Conservation (phyloP, 2,329 filamentous ascomycete species). For the Cladosporium austrohemisphaericum region DNA sequence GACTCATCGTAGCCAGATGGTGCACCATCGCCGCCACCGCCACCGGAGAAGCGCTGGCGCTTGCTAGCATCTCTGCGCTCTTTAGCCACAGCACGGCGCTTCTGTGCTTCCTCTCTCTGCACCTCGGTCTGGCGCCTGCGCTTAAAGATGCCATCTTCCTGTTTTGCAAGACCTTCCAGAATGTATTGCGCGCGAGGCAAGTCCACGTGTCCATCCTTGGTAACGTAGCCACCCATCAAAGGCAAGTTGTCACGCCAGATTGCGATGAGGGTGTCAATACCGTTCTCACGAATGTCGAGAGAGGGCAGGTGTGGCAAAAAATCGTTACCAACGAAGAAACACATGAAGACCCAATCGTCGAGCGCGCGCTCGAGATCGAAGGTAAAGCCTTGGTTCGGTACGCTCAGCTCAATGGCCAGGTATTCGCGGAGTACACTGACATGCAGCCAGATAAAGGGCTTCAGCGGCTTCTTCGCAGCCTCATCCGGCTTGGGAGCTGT, state of each 20-base stretch:
- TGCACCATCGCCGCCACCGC: conserved; percentile 15
- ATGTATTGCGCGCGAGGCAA: conserved; percentile 83
- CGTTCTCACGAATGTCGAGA: conserved; percentile 92
- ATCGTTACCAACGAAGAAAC: conserved; percentile 98
- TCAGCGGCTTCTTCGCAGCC: conserved; percentile 76
- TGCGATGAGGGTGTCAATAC: conserved; percentile 92
- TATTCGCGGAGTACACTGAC: conserved; percentile 91
- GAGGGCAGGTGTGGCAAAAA: conserved; percentile 97
- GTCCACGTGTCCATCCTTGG: conserved; percentile 89
- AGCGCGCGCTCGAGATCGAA: conserved; percentile 93
- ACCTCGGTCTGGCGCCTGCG: conserved; percentile 83
- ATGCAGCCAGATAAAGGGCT: conserved; percentile 98
- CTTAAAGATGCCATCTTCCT: conserved; percentile 91
- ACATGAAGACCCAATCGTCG: conserved; percentile 99
- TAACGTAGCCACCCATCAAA: conserved; percentile 90
- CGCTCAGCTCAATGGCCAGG: conserved; percentile 80
- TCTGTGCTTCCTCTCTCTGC: conserved; percentile 72
- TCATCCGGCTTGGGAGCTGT: conserved; percentile 70
- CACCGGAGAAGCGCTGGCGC: conserved; percentile 28
- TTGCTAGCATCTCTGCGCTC: conserved; percentile 48
- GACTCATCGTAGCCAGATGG: conserved; percentile 31
- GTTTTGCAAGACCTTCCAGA: conserved; percentile 79
- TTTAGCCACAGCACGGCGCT: conserved; percentile 71
- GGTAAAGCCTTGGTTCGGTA: conserved; percentile 76
- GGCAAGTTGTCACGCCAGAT: conserved; percentile 95